A percentile compares a stretch with the other conserved stretches of the same genome.
Evolutionary conservation across 345 rosid species (phyloP).

Genomic region (Heritiera littoralis): DNA sequence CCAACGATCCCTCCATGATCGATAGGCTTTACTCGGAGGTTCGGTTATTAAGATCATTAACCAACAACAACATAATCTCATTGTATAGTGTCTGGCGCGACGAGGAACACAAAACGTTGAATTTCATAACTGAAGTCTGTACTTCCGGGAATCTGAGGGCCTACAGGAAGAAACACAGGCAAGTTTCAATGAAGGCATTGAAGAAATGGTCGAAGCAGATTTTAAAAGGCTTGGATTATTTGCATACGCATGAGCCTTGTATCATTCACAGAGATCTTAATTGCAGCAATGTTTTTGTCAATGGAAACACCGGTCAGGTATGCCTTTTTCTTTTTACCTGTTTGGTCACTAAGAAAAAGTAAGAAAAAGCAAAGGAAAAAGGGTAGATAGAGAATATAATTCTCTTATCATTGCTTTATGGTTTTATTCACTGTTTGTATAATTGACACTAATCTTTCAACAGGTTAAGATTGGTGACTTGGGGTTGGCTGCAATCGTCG

Average conservation of each 20-base stretch:
- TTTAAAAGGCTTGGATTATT: slow-evolving; percentile 68
- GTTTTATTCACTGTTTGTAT: background rate
- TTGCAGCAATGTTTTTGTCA: slow-evolving; percentile 86
- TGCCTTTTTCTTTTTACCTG: background rate
- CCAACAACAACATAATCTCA: slow-evolving; percentile 61
- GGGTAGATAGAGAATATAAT: background rate
- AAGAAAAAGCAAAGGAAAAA: background rate
- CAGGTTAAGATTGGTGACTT: slow-evolving; percentile 93
- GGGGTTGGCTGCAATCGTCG: slow-evolving; percentile 77
- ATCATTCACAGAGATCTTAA: slow-evolving; percentile 88
- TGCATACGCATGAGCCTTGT: slow-evolving; percentile 83
- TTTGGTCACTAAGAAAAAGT: slow-evolving; percentile 11
- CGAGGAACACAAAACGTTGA: slow-evolving; percentile 47
- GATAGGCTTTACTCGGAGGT: slow-evolving; percentile 80
- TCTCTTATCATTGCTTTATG: no score
- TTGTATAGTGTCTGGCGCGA: slow-evolving; percentile 67
- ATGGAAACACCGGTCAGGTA: slow-evolving; percentile 86
- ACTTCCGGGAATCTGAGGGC: slow-evolving; percentile 87
- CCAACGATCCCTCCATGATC: slow-evolving; percentile 55
- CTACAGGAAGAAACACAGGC: slow-evolving; percentile 76
- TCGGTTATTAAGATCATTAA: slow-evolving; percentile 47
- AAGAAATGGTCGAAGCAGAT: slow-evolving; percentile 94
- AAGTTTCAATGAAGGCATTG: slow-evolving; percentile 76
- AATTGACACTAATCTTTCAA: no score
- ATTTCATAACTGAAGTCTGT: slow-evolving; percentile 89